Conservation (phyloP, 192 early-diverging fungal species). For the Coemansia sp. region DNA sequence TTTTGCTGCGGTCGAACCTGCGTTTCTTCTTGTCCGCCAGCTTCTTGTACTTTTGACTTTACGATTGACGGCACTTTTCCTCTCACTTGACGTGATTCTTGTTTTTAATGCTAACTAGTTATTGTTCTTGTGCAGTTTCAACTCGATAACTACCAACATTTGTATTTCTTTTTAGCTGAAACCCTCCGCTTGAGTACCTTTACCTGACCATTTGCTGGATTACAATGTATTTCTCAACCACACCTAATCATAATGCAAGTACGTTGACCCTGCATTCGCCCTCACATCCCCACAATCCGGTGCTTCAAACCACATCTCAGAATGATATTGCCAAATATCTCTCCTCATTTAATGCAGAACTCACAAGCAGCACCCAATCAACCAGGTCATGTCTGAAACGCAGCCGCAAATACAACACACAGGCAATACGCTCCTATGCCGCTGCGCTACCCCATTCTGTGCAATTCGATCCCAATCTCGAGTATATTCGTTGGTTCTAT, state of each 20-base stretch:
- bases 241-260: conserved; percentile 8
- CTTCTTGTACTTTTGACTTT: not conserved
- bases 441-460: conserved; percentile 54
- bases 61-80: not conserved
- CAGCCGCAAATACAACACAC: too few relatives aligned
- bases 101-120: not conserved
- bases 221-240: conserved; percentile 29
- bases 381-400: conserved; percentile 32
- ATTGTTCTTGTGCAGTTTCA: not conserved
- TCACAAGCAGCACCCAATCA: conserved; percentile 8
- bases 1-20: not conserved
- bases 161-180: not conserved
- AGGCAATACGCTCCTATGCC: not conserved
- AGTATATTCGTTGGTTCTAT: conserved; percentile 65
- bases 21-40: not conserved
- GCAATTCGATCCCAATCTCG: conserved; percentile 62
- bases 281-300: conserved; percentile 17
- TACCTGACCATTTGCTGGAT: not conserved
- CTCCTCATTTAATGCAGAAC: not conserved
- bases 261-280: conserved; percentile 9
- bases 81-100: not conserved
- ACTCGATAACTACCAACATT: not conserved
- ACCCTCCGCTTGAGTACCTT: not conserved
- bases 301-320: conserved; percentile 15
- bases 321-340: not conserved